Evolutionary conservation across 768 basidiomycete genomes (phyloP), one percentile per base, ranked within the genome.

Genomic region (Saitozyma sp.): DNA sequence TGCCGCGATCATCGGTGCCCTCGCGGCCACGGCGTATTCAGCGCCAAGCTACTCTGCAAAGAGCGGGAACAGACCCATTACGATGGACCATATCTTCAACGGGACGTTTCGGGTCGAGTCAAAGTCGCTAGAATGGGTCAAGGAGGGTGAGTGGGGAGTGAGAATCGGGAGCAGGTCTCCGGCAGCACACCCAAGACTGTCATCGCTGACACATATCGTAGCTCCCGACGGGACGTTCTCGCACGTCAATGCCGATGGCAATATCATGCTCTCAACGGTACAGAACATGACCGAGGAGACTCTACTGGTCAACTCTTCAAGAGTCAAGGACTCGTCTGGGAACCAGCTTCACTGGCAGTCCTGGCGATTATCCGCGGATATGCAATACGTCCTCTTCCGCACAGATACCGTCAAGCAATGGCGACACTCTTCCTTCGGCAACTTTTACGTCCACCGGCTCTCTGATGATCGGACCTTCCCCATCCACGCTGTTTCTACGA

Each of bases 191-290:
- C 29, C 29, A 29, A 5, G 29, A 29, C 29, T 29, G 29, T 29
- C 29, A 29, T 29, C 5, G 29, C 29, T 29, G 29, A 29, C 29
- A 29, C 29, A 61, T 42, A 9, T 40, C 41, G n/a, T 42, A 96
- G 96, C 94, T 69, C 92, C 91, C 0, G 96, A 99, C 76, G 96
- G 96, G 0, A 90, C 96, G 1, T 96, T 88, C 81, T 90, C 90
- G 2, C 67, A 70, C 7, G 82, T 85, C 0, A 80, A 80, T 19
- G 80, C 86, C 53, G 81, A 84, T 37, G 86, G 85, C 11, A 82
- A 84, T 58, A 90, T 99, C 77, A 83, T 86, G 42, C 84, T 99
- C 5, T 87, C 90, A 6, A 89, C 94, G 72, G 82, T 97, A 19
- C 87, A 88, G 78, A 86, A 85, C 29, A 91, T 62, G 58, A 70